Conservation (phyloP, 108 stramenopile genomes). For the Tribonema minus region DNA sequence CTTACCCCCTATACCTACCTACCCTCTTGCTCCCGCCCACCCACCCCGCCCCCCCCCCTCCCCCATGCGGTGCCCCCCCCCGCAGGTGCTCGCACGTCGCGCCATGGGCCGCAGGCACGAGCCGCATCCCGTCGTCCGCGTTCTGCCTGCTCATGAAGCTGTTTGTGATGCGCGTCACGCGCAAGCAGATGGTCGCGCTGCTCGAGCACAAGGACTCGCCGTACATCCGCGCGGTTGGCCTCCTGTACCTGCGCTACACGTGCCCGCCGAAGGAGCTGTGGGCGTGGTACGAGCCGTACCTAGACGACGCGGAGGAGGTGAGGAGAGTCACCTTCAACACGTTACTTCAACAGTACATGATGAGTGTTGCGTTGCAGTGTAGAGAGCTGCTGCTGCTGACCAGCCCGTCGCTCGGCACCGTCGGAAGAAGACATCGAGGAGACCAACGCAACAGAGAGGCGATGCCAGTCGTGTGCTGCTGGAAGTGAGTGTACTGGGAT, state of each 20-base stretch:
- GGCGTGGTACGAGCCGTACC: slow-evolving; percentile 76
- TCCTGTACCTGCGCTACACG: slow-evolving; percentile 87
- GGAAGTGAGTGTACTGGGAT: too few species aligned
- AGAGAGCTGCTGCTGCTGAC: too few species aligned
- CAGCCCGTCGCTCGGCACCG: too few species aligned
- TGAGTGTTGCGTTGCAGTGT: too few species aligned
- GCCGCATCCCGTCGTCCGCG: slow-evolving; percentile 74
- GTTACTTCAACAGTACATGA: too few species aligned
- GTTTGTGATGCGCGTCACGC: slow-evolving; percentile 79
- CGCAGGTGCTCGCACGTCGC: slow-evolving; percentile 81
- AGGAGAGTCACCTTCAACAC: not conserved
- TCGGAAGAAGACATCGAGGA: too few species aligned
- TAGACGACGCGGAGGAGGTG: slow-evolving; percentile 76
- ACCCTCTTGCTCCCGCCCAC: too few species aligned
- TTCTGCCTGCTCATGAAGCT: slow-evolving; percentile 87
- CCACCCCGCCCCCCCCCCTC: too few species aligned
- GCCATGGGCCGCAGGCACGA: slow-evolving; percentile 75
- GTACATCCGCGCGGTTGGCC: slow-evolving; percentile 86
- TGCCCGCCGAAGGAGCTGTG: slow-evolving; percentile 75
- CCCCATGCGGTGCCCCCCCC: too few species aligned
- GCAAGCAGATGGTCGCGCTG: slow-evolving; percentile 81
- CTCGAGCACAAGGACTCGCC: slow-evolving; percentile 77
- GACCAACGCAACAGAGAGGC: too few species aligned
- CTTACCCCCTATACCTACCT: too few species aligned
- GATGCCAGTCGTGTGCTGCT: too few species aligned